Conservation (phyloP, 2,329 filamentous ascomycete species). For the Colletotrichum somersetense region DNA sequence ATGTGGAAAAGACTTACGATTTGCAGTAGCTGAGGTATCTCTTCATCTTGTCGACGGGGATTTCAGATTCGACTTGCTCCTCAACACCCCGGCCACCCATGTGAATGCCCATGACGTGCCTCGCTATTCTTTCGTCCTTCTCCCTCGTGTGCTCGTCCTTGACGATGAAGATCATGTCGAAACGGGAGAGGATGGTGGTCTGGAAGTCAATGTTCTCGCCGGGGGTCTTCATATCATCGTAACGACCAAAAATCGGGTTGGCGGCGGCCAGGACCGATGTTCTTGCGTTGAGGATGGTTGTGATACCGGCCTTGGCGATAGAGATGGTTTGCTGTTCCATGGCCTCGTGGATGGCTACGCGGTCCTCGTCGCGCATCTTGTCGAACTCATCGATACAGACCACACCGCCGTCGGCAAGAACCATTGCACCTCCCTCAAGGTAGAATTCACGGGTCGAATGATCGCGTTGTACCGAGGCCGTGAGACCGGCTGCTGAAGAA, state of each 20-base stretch:
- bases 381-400: constrained; percentile 99
- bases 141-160: constrained; percentile 92
- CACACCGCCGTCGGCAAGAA: constrained; percentile 94
- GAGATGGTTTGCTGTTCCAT: constrained; percentile 99
- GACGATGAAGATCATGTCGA: constrained; percentile 99
- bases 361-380: constrained; percentile 98
- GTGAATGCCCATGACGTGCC: constrained; percentile 97
- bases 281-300: constrained; percentile 94
- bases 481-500: constrained; percentile 96
- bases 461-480: constrained; percentile 95
- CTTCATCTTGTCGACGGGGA: constrained; percentile 96
- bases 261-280: constrained; percentile 96
- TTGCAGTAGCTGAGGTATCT: constrained; percentile 98
- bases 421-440: constrained; percentile 98
- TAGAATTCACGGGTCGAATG: constrained; percentile 95
- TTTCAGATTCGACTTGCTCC: constrained; percentile 86
- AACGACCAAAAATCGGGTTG: constrained; percentile 97
- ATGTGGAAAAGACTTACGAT: constrained; percentile 70
- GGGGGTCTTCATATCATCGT: constrained; percentile 97
- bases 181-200: constrained; percentile 96
- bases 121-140: constrained; percentile 93
- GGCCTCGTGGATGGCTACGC: constrained; percentile 98
- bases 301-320: constrained; percentile 98
- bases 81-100: constrained; percentile 90
- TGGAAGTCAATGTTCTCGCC: constrained; percentile 99